Base-by-base conservation (phyloP, 768 basidiomycete genomes). In the Rossbeevera mucosa region DNA sequence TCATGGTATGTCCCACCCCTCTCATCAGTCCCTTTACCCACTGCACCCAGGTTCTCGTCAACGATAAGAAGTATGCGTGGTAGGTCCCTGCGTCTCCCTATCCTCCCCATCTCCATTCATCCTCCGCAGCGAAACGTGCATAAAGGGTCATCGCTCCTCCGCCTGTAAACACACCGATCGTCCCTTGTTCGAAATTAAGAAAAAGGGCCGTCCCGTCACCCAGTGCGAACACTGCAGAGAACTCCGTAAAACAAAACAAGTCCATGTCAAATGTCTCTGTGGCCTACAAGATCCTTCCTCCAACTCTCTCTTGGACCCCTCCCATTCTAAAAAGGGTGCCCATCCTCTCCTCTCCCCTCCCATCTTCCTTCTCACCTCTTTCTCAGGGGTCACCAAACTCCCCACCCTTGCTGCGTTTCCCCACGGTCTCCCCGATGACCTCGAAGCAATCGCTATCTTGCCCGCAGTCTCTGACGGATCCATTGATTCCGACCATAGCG, bases 81-180 rank as follows among this genome's bases (percentile, higher is more conserved):
- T 89, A 66, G 29, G 84, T 51, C 60, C n/a, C 56, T 48, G n/a
- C 16, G 25, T 30, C 26, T 46, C 14, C 44, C n/a, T 24, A n/a
- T 14, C 13, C 38, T 41, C 44, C 50, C n/a, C 50, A 50, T 51
- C 51, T 36, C 51, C 51, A 50, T 50, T 38, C 38, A 47, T 48
- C 25, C n/a, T 31, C 46, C 53, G 21, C 60, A 92, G 91, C 70
- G 89, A 89, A 75, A 88, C 90, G 59, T 95, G 93, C 74, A 94
- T 94, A 71, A 93, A 93, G 72, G 93, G 92, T 16, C 92, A 95
- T 71, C 82, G 93, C 45, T 94, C 92, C 14, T 91, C 90, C 14
- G 80, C 83, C 26, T 95, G 93, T 73, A 85, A 83, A 64, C 93
- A 95, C 67, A 86, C 82, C 48, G 90, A 93, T 67, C 81, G 93